These are phyloP conservation scores for Starmerella vaccinii DNA, from an alignment of 805 yeast species.

Conservation along the genomic window DNA sequence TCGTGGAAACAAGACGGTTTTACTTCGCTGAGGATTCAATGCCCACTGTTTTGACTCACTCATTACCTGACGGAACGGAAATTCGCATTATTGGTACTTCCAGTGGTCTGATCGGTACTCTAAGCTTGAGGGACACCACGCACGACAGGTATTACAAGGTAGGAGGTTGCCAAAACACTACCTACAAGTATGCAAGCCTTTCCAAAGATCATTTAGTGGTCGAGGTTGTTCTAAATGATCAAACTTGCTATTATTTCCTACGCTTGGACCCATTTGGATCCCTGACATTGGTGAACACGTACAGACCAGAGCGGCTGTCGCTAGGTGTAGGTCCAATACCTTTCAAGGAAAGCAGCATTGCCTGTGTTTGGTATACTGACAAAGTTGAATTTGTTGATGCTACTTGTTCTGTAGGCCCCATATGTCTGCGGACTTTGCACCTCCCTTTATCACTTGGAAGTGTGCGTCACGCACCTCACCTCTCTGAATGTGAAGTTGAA, in stretches of 20 bases:
- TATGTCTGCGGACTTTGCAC: neutral
- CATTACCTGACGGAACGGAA: neutral
- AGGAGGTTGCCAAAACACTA: neutral
- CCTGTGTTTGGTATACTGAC: neutral
- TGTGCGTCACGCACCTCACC: neutral
- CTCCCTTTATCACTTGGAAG: neutral
- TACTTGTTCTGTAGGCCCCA: neutral
- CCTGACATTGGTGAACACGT: neutral
- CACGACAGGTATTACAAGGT: neutral
- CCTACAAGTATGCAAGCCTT: neutral
- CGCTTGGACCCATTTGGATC: neutral
- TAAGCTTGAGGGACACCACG: neutral
- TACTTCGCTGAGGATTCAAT: neutral
- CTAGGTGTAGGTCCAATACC: neutral
- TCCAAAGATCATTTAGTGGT: neutral
- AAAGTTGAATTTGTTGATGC: neutral
- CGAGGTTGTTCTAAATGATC: neutral
- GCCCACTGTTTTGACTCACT: neutral
- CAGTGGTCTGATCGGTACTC: neutral
- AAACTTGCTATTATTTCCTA: neutral
- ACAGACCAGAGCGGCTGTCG: neutral
- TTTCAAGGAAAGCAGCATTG: neutral
- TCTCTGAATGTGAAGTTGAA: neutral
- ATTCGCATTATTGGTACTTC: neutral
- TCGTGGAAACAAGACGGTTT: slow-evolving; percentile 1